Percentiles rank a stretch among this genome's conserved stretches.
Evolutionary conservation across 768 basidiomycete genomes (phyloP).

Genomic region (Lentinus tigrinus): DNA sequence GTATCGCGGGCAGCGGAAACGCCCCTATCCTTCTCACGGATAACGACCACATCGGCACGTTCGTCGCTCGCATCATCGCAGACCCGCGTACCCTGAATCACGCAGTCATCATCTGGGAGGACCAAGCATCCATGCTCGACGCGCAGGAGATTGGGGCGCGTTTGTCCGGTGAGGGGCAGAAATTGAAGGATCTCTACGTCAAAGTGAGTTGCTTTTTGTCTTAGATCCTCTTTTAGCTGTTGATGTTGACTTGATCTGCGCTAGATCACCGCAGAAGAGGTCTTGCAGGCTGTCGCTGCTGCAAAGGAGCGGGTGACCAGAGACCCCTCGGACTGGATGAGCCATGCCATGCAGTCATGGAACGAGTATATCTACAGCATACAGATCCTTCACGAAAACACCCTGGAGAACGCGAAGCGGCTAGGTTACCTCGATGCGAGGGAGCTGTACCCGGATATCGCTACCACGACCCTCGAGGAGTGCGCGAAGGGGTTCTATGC

Average conservation of each 20-base stretch:
- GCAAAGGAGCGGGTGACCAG: background rate
- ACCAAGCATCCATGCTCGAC: conserved; percentile 26
- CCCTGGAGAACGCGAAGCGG: conserved; percentile 24
- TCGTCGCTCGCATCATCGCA: conserved; percentile 29
- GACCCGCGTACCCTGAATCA: conserved; percentile 33
- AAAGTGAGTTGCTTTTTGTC: background rate
- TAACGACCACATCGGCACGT: conserved; percentile 21
- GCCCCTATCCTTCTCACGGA: no score
- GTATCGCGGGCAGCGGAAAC: no score
- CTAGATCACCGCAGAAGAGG: conserved; percentile 3
- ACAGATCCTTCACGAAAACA: conserved; percentile 31
- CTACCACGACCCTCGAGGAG: conserved; percentile 20
- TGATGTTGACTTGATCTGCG: no score
- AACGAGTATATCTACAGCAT: conserved; percentile 11
- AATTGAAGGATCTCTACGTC: conserved; percentile 3
- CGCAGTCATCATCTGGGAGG: conserved; percentile 27
- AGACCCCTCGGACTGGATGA: background rate
- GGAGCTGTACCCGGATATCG: conserved; percentile 31
- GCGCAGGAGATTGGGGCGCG: conserved; percentile 22
- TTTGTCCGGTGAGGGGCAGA: conserved; percentile 23
- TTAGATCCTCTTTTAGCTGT: no score
- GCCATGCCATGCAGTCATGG: background rate
- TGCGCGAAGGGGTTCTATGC: conserved; percentile 26
- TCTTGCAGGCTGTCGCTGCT: conserved; percentile 4
- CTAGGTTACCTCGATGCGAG: conserved; percentile 30